A percentile compares a stretch with the other conserved stretches of the same genome.
phyloP scores from a whole-genome alignment of 306 rosid genomes.

The Sicyos edulis region DNA sequence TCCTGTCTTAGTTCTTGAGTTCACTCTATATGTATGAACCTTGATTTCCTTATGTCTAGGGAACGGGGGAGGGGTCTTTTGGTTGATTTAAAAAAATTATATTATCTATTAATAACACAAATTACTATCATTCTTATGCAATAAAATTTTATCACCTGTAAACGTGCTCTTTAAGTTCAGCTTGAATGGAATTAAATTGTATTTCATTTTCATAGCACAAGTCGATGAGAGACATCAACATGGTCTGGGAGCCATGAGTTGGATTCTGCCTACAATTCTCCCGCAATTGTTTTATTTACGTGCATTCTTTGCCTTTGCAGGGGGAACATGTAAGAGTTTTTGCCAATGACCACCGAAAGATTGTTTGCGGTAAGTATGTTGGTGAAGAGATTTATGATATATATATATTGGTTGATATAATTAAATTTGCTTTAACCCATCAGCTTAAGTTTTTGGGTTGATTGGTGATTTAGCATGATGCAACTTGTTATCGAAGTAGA shows the following conservation, averaged over 20 bases:
- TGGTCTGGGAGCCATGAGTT: slow-evolving; percentile 4
- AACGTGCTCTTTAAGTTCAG: not conserved
- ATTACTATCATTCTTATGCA: not conserved
- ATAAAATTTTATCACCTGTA: not conserved
- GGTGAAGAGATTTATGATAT: not conserved
- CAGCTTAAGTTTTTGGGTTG: no score
- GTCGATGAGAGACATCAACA: not conserved
- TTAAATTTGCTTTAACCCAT: no score
- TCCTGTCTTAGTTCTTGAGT: not conserved
- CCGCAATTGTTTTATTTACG: not conserved
- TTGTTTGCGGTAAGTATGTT: slow-evolving; percentile 64
- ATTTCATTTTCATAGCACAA: not conserved
- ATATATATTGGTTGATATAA: not conserved
- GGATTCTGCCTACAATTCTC: not conserved
- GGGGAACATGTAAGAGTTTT: slow-evolving; percentile 91
- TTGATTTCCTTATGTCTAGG: not conserved
- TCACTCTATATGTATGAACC: not conserved
- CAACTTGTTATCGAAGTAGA: no score
- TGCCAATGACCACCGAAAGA: slow-evolving; percentile 68
- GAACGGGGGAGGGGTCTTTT: not conserved
- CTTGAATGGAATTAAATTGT: not conserved
- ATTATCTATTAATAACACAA: not conserved
- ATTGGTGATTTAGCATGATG: no score
- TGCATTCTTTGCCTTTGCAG: slow-evolving; percentile 43
- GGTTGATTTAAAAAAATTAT: not conserved